These are phyloP conservation scores for Fusarium sp. DNA, from an alignment of 2,329 filamentous ascomycete species.

Conservation along the genomic window DNA sequence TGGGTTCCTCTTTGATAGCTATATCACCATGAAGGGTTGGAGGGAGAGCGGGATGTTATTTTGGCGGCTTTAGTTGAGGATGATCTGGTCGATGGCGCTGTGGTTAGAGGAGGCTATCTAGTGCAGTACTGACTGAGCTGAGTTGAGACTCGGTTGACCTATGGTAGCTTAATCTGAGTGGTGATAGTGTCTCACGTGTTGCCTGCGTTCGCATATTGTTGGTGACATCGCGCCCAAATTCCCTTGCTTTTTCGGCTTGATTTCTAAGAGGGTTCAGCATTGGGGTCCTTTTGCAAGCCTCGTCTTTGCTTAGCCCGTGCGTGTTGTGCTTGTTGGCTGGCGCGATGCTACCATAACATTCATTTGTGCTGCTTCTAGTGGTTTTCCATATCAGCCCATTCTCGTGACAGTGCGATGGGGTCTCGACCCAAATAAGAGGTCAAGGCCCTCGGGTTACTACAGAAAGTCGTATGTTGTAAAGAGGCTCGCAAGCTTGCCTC, in stretches of 20 bases:
- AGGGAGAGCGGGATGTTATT: conserved; percentile 8
- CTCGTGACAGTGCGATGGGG: not conserved
- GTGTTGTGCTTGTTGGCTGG: not conserved
- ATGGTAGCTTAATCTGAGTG: conserved; percentile 41
- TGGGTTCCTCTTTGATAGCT: conserved; percentile 23
- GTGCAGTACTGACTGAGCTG: conserved; percentile 11
- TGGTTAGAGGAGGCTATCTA: conserved; percentile 28
- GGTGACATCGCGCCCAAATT: conserved; percentile 8
- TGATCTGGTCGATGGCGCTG: conserved; percentile 24
- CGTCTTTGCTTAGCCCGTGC: not conserved
- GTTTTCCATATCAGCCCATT: conserved; percentile 16
- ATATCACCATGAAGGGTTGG: conserved; percentile 2
- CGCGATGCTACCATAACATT: conserved; percentile 28
- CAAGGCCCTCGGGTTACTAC: conserved; percentile 9
- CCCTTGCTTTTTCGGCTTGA: not conserved
- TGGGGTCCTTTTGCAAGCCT: conserved; percentile 7
- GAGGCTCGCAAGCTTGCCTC: conserved; percentile 1
- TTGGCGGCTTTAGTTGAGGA: conserved; percentile 22
- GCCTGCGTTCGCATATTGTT: not conserved
- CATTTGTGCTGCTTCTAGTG: not conserved
- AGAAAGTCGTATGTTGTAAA: conserved; percentile 11
- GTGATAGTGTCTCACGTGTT: conserved; percentile 26
- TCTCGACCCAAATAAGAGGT: not conserved
- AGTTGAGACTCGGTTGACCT: conserved; percentile 28
- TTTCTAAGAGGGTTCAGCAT: not conserved